Percentiles rank a stretch among this genome's conserved stretches.
These are phyloP conservation scores for Myxozyma monticola DNA, from an alignment of 805 yeast genomes.

Conservation along the genomic window DNA sequence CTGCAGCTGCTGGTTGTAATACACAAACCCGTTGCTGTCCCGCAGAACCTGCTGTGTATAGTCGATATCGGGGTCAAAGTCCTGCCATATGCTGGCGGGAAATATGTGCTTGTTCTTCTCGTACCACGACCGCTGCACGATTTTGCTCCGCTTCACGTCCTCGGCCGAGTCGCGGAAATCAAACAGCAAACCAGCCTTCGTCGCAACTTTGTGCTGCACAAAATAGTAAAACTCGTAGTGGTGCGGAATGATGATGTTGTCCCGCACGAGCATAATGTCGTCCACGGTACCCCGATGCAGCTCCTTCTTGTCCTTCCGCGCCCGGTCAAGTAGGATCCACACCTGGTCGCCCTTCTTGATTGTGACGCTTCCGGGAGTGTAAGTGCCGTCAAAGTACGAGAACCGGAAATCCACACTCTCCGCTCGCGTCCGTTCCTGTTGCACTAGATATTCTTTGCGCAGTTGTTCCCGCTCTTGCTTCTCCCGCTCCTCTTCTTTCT, in stretches of 20 bases:
- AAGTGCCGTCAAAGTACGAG: slow-evolving; percentile 34
- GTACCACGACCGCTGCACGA: slow-evolving; percentile 37
- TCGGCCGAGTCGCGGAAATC: slow-evolving; percentile 30
- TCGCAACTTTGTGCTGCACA: slow-evolving; percentile 28
- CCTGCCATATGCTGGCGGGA: slow-evolving; percentile 37
- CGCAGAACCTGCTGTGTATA: slow-evolving; percentile 32
- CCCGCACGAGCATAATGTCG: slow-evolving; percentile 36
- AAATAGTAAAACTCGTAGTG: slow-evolving; percentile 37
- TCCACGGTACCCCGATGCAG: slow-evolving; percentile 36
- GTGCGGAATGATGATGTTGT: slow-evolving; percentile 38
- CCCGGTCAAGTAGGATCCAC: slow-evolving; percentile 34
- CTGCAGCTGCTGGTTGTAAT: slow-evolving; percentile 18
- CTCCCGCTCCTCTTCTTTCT: too few relatives aligned
- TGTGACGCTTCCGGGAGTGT: slow-evolving; percentile 28
- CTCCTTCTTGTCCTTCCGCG: slow-evolving; percentile 32
- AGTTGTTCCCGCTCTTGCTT: too few relatives aligned
- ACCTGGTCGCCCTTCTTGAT: slow-evolving; percentile 36
- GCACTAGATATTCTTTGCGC: too few relatives aligned
- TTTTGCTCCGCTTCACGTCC: slow-evolving; percentile 26
- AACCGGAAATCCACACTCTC: too few relatives aligned
- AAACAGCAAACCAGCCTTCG: slow-evolving; percentile 33
- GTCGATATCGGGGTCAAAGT: slow-evolving; percentile 36
- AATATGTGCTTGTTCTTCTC: slow-evolving; percentile 37
- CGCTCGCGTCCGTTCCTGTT: too few relatives aligned
- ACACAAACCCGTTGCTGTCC: slow-evolving; percentile 32